phyloP scores from a whole-genome alignment of 2,329 filamentous ascomycete species.

The Colletotrichum musae region DNA sequence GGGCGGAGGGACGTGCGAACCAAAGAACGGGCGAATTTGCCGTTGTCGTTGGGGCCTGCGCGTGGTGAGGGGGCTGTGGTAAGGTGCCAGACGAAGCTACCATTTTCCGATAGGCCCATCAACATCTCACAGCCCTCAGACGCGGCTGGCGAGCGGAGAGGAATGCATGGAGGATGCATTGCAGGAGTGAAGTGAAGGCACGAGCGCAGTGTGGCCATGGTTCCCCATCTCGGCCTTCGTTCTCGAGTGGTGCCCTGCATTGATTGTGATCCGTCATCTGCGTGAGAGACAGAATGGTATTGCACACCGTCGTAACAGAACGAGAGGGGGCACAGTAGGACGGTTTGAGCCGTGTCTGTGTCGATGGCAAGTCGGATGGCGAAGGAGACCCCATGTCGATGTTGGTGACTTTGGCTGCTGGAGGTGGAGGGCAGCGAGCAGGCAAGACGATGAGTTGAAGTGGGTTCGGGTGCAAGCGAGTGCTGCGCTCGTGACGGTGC shows the following conservation, averaged over 20 bases:
- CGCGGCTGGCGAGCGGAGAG: too few relatives aligned
- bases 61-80: constrained; percentile 14
- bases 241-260: too few relatives aligned
- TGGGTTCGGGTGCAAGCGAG: constrained; percentile 23
- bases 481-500: constrained; percentile 23
- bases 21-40: not conserved
- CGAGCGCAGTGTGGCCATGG: too few relatives aligned
- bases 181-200: too few relatives aligned
- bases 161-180: too few relatives aligned
- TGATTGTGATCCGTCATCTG: too few relatives aligned
- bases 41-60: constrained; percentile 9
- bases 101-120: constrained; percentile 20
- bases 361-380: constrained; percentile 1
- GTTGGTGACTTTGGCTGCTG: too few relatives aligned
- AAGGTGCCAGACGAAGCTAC: constrained; percentile 4
- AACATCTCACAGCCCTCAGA: constrained; percentile 13
- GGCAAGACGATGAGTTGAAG: constrained; percentile 1
- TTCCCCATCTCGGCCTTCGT: too few relatives aligned
- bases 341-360: constrained; percentile 15
- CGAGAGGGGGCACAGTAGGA: constrained; percentile 3
- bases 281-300: not conserved
- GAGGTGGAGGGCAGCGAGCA: not conserved
- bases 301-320: constrained; percentile 22
- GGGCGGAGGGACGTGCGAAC: constrained; percentile 23
- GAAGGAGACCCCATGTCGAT: constrained; percentile 2